phyloP scores from a whole-genome alignment of 345 rosid genomes.

The Eucalyptus marginata region DNA sequence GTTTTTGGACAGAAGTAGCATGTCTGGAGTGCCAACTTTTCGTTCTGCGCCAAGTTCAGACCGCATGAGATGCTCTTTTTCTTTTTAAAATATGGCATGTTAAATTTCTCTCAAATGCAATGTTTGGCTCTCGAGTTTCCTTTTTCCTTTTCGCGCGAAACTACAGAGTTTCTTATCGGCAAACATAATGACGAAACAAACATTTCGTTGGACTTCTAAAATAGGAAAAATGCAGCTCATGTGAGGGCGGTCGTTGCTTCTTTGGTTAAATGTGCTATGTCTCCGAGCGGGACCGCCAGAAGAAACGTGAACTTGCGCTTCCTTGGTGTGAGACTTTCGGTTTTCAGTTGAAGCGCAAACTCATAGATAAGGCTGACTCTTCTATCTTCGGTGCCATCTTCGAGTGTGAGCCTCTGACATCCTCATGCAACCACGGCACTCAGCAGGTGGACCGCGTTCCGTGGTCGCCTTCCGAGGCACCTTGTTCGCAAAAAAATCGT shows the following conservation, averaged over 20 bases:
- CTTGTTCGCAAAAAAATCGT: constrained; percentile 36
- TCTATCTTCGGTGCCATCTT: constrained; percentile 75
- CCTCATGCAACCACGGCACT: constrained; percentile 1
- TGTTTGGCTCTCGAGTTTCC: not conserved
- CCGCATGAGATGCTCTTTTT: not conserved
- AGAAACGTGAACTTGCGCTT: constrained; percentile 47
- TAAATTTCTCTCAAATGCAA: not conserved
- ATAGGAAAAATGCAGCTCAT: constrained; percentile 59
- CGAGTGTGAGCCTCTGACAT: constrained; percentile 32
- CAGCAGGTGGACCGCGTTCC: constrained; percentile 29
- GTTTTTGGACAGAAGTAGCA: not conserved
- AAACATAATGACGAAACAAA: not conserved
- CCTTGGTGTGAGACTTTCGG: constrained; percentile 73
- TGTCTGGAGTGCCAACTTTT: not conserved
- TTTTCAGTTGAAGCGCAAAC: constrained; percentile 36
- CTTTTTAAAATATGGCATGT: not conserved
- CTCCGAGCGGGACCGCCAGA: constrained; percentile 75
- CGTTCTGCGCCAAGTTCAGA: not conserved
- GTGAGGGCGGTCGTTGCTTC: constrained; percentile 54
- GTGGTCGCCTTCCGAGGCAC: constrained; percentile 83
- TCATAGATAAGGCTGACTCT: constrained; percentile 53
- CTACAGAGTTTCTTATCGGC: not conserved
- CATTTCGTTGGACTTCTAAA: not conserved
- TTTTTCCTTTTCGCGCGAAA: not conserved
- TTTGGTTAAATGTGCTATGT: constrained; percentile 71